Evolutionary conservation across 257 asterid genomes (phyloP).

Genomic region (Haberlea rhodopensis): DNA sequence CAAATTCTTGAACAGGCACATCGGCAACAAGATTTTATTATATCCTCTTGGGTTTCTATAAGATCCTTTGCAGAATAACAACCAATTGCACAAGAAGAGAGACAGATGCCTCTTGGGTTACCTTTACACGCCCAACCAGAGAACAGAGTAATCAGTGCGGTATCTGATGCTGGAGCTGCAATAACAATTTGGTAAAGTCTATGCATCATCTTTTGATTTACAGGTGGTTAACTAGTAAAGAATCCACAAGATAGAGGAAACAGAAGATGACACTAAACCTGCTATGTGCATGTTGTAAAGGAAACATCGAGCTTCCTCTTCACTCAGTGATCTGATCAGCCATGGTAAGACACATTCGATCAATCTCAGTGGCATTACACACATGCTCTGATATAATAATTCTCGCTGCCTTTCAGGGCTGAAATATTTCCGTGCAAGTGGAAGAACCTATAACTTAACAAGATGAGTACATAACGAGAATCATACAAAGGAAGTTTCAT

Average conservation of each 20-base stretch:
- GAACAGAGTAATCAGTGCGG: conserved; percentile 83
- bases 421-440: conserved; percentile 80
- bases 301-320: conserved; percentile 79
- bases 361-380: conserved; percentile 96
- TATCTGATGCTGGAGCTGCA: conserved; percentile 88
- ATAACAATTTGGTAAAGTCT: conserved; percentile 23
- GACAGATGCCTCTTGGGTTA: conserved; percentile 57
- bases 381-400: conserved; percentile 82
- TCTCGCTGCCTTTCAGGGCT: conserved; percentile 76
- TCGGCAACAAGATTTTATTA: conserved; percentile 39
- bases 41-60: conserved; percentile 35
- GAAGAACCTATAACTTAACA: conserved; percentile 66
- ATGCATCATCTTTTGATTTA: conserved; percentile 21
- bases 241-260: conserved; percentile 4
- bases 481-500: not conserved
- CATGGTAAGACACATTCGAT: conserved; percentile 93
- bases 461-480: conserved; percentile 23
- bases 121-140: conserved; percentile 99
- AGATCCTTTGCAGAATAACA: conserved; percentile 45
- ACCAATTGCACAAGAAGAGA: conserved; percentile 59
- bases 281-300: conserved; percentile 87
- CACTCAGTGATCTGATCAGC: conserved; percentile 81
- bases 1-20: conserved; percentile 48
- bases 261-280: conserved; percentile 42
- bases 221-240: not conserved